These are phyloP conservation scores for Leccinum olivaceopallidum DNA, from an alignment of 768 basidiomycete genomes.

Conservation along the genomic window DNA sequence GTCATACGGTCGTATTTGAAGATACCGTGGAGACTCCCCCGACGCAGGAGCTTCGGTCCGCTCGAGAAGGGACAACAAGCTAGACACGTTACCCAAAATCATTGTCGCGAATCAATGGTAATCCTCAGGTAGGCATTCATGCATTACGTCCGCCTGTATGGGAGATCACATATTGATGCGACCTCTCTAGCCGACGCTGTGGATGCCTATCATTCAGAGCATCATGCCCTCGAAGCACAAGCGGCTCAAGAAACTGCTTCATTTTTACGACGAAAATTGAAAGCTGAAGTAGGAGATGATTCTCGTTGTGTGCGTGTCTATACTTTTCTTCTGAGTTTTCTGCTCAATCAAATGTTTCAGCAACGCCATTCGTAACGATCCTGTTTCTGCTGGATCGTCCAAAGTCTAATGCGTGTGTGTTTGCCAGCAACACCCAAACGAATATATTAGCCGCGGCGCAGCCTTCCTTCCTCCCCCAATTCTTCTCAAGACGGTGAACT, in stretches of 20 bases:
- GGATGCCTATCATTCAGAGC: conserved; percentile 99
- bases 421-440: conserved; percentile 94
- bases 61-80: conserved; percentile 96
- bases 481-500: conserved; percentile 93
- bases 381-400: conserved; percentile 38
- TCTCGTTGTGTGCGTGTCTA: conserved; percentile 81
- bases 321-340: background rate
- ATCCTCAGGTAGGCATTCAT: conserved; percentile 67
- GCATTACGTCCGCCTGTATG: background rate
- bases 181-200: conserved; percentile 66
- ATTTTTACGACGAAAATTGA: conserved; percentile 94
- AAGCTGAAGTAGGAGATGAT: conserved; percentile 99
- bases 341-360: conserved; percentile 40
- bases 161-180: conserved; percentile 1
- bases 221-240: conserved; percentile 95
- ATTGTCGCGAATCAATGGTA: conserved; percentile 94
- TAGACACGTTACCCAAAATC: conserved; percentile 94
- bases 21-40: too few relatives aligned
- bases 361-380: conserved; percentile 97
- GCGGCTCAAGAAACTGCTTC: conserved; percentile 93
- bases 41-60: too few relatives aligned
- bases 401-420: background rate
- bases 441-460: conserved; percentile 99
- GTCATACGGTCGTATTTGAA: too few relatives aligned
- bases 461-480: conserved; percentile 88